Conservation (phyloP, 2,329 filamentous ascomycete genomes). For the Aureobasidium sp. region DNA sequence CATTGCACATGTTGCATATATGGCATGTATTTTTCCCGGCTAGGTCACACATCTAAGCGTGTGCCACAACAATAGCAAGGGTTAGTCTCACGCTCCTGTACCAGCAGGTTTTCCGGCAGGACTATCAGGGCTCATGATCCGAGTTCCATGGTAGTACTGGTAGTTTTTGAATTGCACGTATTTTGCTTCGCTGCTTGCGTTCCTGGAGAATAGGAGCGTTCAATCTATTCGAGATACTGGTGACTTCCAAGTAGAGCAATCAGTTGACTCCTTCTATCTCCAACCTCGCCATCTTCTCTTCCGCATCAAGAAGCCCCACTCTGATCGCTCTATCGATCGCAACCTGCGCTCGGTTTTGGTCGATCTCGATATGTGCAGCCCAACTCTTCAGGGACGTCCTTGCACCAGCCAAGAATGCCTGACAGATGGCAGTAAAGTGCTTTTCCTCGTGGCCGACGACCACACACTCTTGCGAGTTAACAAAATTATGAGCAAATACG, state of each 20-base stretch:
- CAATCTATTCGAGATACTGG: neutral
- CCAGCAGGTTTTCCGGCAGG: too few relatives aligned
- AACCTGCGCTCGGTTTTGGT: neutral
- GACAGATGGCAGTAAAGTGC: neutral
- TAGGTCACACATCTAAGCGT: too few relatives aligned
- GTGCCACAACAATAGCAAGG: too few relatives aligned
- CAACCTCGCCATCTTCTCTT: neutral
- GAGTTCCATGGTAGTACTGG: too few relatives aligned
- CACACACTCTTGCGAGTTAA: neutral
- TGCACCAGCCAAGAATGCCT: conserved; percentile 2
- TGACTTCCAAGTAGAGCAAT: neutral
- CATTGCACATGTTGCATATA: too few relatives aligned
- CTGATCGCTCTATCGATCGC: neutral
- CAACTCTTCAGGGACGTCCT: neutral
- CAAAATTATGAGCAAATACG: neutral
- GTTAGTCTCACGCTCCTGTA: too few relatives aligned
- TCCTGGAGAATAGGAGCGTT: too few relatives aligned
- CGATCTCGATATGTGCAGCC: neutral
- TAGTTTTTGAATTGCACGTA: too few relatives aligned
- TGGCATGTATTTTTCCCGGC: too few relatives aligned
- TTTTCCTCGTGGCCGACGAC: neutral
- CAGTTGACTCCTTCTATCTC: neutral
- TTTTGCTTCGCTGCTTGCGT: too few relatives aligned
- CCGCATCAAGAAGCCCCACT: neutral
- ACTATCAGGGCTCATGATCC: too few relatives aligned